These are phyloP conservation scores for Lichtheimia ramosa DNA, from an alignment of 371 early-diverging fungal species.

Conservation along the genomic window DNA sequence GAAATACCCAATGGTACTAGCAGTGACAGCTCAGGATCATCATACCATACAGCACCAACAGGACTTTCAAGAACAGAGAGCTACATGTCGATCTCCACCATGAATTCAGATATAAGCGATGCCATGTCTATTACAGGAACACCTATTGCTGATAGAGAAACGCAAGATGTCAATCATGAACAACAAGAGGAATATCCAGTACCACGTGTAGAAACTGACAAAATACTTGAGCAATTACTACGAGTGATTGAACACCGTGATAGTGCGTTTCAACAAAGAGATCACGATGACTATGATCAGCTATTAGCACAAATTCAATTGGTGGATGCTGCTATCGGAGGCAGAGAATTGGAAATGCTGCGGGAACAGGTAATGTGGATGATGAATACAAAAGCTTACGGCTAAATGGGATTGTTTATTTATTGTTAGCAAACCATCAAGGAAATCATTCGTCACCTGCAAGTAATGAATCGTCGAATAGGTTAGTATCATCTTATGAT, in stretches of 20 bases:
- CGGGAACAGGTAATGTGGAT: constrained; percentile 16
- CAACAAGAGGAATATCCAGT: no score
- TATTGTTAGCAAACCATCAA: constrained; percentile 12
- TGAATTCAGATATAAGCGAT: no score
- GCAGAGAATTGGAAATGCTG: constrained; percentile 24
- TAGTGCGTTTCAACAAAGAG: constrained; percentile 19
- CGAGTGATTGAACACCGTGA: constrained; percentile 16
- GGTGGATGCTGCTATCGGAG: constrained; percentile 34
- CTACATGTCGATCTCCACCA: neutral
- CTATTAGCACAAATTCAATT: constrained; percentile 15
- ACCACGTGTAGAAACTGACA: neutral
- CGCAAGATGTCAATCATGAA: no score
- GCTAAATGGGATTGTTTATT: neutral
- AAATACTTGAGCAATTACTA: neutral
- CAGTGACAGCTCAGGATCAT: neutral
- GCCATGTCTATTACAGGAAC: no score
- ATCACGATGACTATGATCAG: constrained; percentile 25
- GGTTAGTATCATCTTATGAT: constrained; percentile 16
- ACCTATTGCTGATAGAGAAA: no score
- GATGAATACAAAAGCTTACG: neutral
- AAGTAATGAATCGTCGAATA: constrained; percentile 27
- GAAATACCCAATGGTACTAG: neutral
- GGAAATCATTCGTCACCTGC: constrained; percentile 19
- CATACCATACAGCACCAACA: neutral
- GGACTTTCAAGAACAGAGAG: neutral